These are phyloP conservation scores for Russula griseocarnosa DNA, from an alignment of 768 basidiomycete species.

Conservation along the genomic window DNA sequence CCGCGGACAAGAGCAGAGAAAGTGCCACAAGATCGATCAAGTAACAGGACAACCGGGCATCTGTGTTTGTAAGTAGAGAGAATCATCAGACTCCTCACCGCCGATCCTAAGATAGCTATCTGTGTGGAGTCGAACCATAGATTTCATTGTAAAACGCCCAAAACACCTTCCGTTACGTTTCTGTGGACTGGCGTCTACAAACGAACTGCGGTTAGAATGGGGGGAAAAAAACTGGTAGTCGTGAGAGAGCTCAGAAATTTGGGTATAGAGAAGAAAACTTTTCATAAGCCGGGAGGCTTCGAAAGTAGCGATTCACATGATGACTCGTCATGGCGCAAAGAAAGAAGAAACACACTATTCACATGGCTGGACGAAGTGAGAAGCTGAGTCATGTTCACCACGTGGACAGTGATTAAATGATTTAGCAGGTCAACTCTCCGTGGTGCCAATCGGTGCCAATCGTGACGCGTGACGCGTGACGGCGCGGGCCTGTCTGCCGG, in stretches of 20 bases:
- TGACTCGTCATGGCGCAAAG: conserved; percentile 54
- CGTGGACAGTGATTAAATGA: neutral
- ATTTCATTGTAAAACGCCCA: neutral
- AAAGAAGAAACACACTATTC: neutral
- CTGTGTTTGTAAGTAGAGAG: neutral
- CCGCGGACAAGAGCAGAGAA: neutral
- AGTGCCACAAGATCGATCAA: neutral
- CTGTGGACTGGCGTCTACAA: neutral
- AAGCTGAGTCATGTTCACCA: neutral
- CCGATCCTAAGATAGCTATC: neutral
- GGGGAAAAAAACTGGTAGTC: neutral
- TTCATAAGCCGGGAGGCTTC: conserved; percentile 70
- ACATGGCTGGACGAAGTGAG: neutral
- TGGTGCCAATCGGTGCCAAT: too few relatives aligned
- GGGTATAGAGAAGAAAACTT: conserved; percentile 67
- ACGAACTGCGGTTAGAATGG: conserved; percentile 3
- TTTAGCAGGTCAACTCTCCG: conserved; percentile 5
- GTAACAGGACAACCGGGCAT: neutral
- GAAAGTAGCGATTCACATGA: conserved; percentile 80
- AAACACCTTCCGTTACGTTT: neutral
- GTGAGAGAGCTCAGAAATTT: conserved; percentile 72
- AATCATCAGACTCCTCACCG: neutral
- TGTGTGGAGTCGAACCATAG: neutral
- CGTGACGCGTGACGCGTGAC: too few relatives aligned
- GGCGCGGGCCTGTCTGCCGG: too few relatives aligned